Conservation (phyloP, 306 rosid species). For the Senna tora region DNA sequence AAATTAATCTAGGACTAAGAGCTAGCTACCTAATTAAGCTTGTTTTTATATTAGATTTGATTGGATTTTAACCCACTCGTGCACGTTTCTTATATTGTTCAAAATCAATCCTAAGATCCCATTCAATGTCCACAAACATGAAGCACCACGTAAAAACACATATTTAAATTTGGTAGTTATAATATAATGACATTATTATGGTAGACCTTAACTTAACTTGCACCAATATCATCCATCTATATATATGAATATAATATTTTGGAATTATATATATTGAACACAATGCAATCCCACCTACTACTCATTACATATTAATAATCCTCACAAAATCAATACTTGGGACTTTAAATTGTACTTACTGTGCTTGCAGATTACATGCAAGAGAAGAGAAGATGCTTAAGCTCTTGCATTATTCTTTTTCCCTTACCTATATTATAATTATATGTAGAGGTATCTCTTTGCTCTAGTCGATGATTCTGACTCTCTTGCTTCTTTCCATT, state of each 20-base stretch:
- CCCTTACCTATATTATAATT: neutral
- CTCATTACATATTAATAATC: neutral
- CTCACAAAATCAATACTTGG: neutral
- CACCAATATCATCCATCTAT: neutral
- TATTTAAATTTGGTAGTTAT: conserved; percentile 22
- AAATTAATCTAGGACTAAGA: neutral
- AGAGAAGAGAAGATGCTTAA: neutral
- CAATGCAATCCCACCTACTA: conserved; percentile 30
- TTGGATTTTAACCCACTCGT: conserved; percentile 17
- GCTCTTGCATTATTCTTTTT: neutral
- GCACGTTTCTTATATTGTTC: neutral
- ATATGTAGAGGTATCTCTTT: neutral
- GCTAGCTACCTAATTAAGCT: too few species aligned
- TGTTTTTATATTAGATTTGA: neutral
- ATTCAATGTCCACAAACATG: conserved; percentile 40
- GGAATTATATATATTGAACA: conserved; percentile 11
- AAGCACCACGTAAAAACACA: conserved; percentile 25
- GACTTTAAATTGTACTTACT: neutral
- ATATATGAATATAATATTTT: neutral
- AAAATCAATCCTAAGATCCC: conserved; percentile 6
- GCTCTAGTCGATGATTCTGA: too few species aligned
- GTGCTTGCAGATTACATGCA: neutral
- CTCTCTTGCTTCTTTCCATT: too few species aligned
- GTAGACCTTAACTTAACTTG: neutral
- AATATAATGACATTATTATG: conserved; percentile 3